Conservation (phyloP, 2,329 filamentous ascomycete genomes). For the Truncatella angustata region DNA sequence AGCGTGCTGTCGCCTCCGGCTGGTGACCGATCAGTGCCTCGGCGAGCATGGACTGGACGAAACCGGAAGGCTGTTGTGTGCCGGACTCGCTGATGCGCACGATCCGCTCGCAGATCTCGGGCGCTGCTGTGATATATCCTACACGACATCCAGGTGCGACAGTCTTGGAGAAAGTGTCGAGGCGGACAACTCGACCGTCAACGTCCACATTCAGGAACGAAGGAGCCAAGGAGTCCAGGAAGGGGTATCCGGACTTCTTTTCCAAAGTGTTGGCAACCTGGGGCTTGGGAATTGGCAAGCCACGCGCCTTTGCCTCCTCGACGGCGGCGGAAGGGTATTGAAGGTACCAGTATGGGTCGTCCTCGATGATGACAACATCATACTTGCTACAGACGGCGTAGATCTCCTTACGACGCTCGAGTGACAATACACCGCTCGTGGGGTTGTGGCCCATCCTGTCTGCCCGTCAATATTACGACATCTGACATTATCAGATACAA, state of each 20-base stretch:
- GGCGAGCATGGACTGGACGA: constrained; percentile 80
- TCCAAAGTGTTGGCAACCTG: constrained; percentile 27
- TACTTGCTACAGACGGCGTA: constrained; percentile 80
- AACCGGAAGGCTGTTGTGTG: constrained; percentile 84
- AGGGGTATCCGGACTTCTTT: constrained; percentile 64
- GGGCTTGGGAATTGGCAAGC: constrained; percentile 29
- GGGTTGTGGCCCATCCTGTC: constrained; percentile 84
- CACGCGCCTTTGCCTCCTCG: constrained; percentile 48
- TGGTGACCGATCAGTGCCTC: constrained; percentile 74
- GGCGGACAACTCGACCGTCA: constrained; percentile 81
- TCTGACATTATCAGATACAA: background rate
- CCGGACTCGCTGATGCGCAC: constrained; percentile 70
- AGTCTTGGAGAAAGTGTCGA: constrained; percentile 94
- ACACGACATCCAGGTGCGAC: constrained; percentile 85
- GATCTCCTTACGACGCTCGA: constrained; percentile 72
- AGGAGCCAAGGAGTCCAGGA: constrained; percentile 79
- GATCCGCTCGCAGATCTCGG: constrained; percentile 72
- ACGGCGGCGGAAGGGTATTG: constrained; percentile 74
- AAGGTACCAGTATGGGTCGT: constrained; percentile 95
- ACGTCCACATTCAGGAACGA: constrained; percentile 80
- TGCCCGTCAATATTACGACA: constrained; percentile 15
- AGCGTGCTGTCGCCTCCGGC: constrained; percentile 43
- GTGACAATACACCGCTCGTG: constrained; percentile 71
- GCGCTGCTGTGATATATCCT: constrained; percentile 87
- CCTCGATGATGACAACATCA: constrained; percentile 88